Percentiles rank a stretch among this genome's conserved stretches.
These are phyloP conservation scores for Trichoderma asperelloides DNA, from an alignment of 495 filamentous ascomycete species.

Conservation along the genomic window DNA sequence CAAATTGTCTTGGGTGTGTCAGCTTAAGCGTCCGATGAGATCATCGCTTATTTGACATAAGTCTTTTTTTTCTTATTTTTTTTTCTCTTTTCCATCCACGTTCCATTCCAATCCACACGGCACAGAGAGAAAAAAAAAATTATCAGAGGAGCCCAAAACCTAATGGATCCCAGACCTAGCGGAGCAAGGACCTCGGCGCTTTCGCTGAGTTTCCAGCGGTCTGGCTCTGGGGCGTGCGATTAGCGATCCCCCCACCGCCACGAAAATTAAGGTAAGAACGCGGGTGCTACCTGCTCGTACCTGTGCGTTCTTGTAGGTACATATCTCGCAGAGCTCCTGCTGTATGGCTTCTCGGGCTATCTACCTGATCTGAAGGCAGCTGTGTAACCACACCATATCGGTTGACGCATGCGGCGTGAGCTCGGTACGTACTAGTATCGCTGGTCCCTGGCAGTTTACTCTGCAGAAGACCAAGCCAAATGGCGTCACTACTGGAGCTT, in stretches of 20 bases:
- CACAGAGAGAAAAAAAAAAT: neutral
- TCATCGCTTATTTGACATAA: neutral
- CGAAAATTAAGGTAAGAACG: neutral
- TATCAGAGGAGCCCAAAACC: neutral
- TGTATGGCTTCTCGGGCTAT: neutral
- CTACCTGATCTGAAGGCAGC: neutral
- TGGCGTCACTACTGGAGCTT: neutral
- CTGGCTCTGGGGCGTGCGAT: neutral
- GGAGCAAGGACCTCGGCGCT: neutral
- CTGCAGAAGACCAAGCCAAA: neutral
- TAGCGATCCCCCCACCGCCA: neutral
- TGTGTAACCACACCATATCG: neutral
- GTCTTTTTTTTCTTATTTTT: neutral
- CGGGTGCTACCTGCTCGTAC: neutral
- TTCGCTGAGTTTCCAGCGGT: neutral
- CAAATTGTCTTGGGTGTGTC: neutral
- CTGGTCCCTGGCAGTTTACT: neutral
- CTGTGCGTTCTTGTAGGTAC: neutral
- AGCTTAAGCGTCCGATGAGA: neutral
- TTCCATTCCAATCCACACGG: neutral
- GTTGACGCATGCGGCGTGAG: conserved; percentile 3
- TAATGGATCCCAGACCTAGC: neutral
- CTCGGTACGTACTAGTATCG: neutral
- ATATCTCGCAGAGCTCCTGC: neutral
- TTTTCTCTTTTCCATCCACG: too few relatives aligned